Evolutionary conservation across 495 filamentous ascomycete species (phyloP).

Genomic region (Aspergillus sclerotiicarbonarius): DNA sequence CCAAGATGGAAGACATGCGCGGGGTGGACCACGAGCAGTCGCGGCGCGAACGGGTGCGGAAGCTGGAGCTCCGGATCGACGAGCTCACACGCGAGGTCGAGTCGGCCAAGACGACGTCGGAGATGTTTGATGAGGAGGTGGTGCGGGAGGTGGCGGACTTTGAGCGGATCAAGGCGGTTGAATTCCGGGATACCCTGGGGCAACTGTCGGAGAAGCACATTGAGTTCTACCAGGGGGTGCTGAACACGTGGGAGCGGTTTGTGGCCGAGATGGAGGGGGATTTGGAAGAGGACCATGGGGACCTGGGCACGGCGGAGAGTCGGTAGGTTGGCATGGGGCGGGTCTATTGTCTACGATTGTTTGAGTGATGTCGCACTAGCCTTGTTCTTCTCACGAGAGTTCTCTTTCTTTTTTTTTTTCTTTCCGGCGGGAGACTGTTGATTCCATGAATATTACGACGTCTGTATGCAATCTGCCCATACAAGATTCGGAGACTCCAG

Average conservation of each 20-base stretch:
- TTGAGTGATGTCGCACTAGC: constrained; percentile 3
- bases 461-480: background rate
- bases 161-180: constrained; percentile 89
- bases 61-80: constrained; percentile 88
- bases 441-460: constrained; percentile 1
- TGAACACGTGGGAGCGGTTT: constrained; percentile 88
- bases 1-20: constrained; percentile 94
- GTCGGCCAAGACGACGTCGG: constrained; percentile 72
- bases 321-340: constrained; percentile 4
- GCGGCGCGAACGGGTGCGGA: constrained; percentile 79
- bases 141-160: constrained; percentile 90
- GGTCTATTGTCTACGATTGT: constrained; percentile 2
- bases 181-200: constrained; percentile 85
- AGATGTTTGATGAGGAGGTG: constrained; percentile 92
- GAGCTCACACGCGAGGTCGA: constrained; percentile 87
- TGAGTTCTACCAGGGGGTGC: constrained; percentile 75
- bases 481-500: background rate
- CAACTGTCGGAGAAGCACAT: constrained; percentile 81
- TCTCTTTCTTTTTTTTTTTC: background rate
- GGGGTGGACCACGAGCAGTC: constrained; percentile 95
- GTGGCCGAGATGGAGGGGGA: constrained; percentile 82
- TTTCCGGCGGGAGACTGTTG: background rate
- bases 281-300: constrained; percentile 22
- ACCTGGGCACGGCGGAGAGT: constrained; percentile 19
- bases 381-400: background rate